Evolutionary conservation across 306 rosid genomes (phyloP), one percentile per base, ranked within the genome.

Genomic region (Castanea crenata): DNA sequence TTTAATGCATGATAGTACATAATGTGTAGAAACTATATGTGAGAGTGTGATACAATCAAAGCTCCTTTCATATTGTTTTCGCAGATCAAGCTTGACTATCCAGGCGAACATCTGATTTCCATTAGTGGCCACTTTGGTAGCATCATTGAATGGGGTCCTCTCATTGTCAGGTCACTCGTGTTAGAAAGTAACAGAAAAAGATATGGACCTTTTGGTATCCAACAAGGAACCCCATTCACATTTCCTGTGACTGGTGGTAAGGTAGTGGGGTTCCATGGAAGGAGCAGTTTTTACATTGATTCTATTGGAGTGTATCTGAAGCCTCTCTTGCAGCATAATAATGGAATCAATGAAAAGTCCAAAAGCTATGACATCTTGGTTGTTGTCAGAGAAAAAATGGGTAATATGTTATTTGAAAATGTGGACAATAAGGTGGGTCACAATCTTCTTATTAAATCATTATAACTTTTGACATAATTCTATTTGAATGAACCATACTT

Each of bases 181-280:
- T 83, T 89, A 76, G 88, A 86, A 75, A 91, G 88, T 69, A 91
- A 89, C 86, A 83, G 67, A 76, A 85, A 70, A 76, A 69, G 68
- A 8, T 88, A 85, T 57, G 97, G 97, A 51, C 97, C 94, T 8
- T 92, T 71, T 78, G 97, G 97, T 71, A 78, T 81, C 67, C 86
- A 88, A 74, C 80, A 77, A 5, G 97, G 97, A 58, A 88, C 88
- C 41, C 76, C 73, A 52, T 92, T 92, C 83, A 78, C 91, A 8
- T 88, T 88, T 55, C 89, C 94, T 0, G 56, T 78, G 69, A 77
- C 75, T n/a, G 90, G 84, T 21, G 94, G 87, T 46, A 91, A 85
- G 91, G 88, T 92, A 75, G 98, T 92, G 32, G 97, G 98, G 75
- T 92, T 94, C 82, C 89, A 88, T 82, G 97, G 98, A 19, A 87